A percentile compares a stretch with the other conserved stretches of the same genome.
Conservation (phyloP, 1,284 basidiomycete genomes). For the Austropuccinia psidii region DNA sequence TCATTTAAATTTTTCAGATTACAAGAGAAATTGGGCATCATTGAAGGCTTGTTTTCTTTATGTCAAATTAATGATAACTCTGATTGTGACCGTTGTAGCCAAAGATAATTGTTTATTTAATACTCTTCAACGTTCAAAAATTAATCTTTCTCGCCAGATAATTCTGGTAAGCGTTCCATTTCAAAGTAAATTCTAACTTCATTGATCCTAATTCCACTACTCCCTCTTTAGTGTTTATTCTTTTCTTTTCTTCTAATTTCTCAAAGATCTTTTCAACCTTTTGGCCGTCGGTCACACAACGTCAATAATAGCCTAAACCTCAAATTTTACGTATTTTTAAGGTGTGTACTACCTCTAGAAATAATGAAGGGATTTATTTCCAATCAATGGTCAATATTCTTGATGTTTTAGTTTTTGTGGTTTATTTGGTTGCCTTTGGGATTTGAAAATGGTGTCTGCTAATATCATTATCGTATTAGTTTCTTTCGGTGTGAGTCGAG, state of each 20-base stretch:
- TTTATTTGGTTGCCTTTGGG: too few species aligned
- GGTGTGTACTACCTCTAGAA: too few species aligned
- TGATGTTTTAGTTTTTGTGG: too few species aligned
- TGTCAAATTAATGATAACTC: slow-evolving; percentile 3
- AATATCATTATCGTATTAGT: too few species aligned
- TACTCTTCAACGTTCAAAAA: background rate
- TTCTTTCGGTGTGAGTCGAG: too few species aligned
- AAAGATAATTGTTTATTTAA: slow-evolving; percentile 31
- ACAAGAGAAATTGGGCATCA: background rate
- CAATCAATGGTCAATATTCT: too few species aligned
- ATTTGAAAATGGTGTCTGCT: too few species aligned
- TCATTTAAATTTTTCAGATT: background rate
- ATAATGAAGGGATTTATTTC: too few species aligned
- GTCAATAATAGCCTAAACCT: slow-evolving; percentile 3
- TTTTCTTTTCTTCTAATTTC: background rate
- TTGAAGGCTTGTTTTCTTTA: background rate
- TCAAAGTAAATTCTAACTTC: background rate
- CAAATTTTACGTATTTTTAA: slow-evolving; percentile 4
- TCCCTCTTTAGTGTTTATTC: background rate
- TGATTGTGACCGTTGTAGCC: background rate
- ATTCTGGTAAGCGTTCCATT: background rate
- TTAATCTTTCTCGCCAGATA: background rate
- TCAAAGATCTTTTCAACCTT: background rate
- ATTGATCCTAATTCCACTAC: background rate
- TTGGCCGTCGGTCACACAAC: background rate